These are phyloP conservation scores for Trichosporon sp. DNA, from an alignment of 1,284 basidiomycete genomes.

Conservation along the genomic window DNA sequence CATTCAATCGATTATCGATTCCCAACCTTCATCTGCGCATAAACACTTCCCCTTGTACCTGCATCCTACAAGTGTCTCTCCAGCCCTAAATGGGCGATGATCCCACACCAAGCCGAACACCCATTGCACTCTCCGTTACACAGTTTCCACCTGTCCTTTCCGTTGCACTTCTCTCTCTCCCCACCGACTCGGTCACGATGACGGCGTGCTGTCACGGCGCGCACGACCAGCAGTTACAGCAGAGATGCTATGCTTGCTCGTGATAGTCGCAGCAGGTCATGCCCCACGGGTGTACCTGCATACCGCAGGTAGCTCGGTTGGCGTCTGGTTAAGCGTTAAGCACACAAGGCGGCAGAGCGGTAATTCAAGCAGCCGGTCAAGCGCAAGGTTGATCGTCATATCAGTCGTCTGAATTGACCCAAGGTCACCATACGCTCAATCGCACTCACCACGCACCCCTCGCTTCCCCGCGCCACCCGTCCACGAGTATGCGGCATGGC, in stretches of 20 bases:
- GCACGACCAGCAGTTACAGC: neutral
- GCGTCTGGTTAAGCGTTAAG: neutral
- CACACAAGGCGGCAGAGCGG: neutral
- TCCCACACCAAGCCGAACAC: neutral
- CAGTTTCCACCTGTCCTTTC: neutral
- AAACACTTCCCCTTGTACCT: neutral
- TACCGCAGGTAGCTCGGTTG: neutral
- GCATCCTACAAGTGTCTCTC: neutral
- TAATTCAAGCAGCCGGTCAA: constrained; percentile 6
- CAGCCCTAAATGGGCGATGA: neutral
- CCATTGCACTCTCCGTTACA: neutral
- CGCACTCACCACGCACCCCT: neutral
- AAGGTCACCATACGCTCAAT: neutral
- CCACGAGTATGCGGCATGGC: neutral
- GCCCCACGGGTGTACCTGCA: neutral
- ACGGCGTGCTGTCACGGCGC: neutral
- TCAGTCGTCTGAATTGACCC: constrained; percentile 8
- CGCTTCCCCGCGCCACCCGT: neutral
- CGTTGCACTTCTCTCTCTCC: neutral
- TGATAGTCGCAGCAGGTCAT: neutral
- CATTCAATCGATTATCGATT: neutral
- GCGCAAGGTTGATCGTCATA: neutral
- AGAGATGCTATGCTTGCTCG: neutral
- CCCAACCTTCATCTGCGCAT: constrained; percentile 5
- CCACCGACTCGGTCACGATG: neutral